A percentile compares a stretch with the other conserved stretches of the same genome.
Evolutionary conservation across 164 flowering plant species (phyloP).

Genomic region (Tetrastigma voinierianum): DNA sequence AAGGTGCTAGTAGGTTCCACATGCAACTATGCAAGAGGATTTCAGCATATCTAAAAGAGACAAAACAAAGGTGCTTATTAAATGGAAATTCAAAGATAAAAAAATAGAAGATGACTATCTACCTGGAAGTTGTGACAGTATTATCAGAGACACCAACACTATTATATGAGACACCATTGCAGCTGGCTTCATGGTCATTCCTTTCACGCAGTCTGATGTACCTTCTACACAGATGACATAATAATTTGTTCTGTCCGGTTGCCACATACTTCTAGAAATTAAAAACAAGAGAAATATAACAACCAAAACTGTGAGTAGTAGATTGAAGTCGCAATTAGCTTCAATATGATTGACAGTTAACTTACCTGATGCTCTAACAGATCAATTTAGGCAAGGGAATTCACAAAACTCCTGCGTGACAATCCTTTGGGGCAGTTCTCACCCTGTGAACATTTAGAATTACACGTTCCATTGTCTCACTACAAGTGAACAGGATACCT

Average conservation of each 20-base stretch:
- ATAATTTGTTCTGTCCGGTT: constrained; percentile 92
- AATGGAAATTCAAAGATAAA: background rate
- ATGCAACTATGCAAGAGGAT: background rate
- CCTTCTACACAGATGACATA: constrained; percentile 65
- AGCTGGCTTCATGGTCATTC: constrained; percentile 59
- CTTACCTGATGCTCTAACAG: constrained; percentile 86
- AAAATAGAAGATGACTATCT: constrained; percentile 2
- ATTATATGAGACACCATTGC: constrained; percentile 34
- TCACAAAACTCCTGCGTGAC: constrained; percentile 92
- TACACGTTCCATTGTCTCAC: constrained; percentile 79
- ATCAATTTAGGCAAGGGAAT: constrained; percentile 86
- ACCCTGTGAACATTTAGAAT: constrained; percentile 70
- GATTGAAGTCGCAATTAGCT: background rate
- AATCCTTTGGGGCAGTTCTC: constrained; percentile 87
- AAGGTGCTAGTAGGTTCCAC: background rate
- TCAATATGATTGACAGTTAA: constrained; percentile 2
- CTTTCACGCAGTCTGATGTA: constrained; percentile 78
- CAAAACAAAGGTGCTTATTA: too few species aligned
- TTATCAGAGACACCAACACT: constrained; percentile 15
- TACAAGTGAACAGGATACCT: constrained; percentile 91
- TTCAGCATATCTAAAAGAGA: too few species aligned
- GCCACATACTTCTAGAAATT: constrained; percentile 78
- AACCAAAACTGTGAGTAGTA: background rate
- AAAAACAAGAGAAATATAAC: background rate
- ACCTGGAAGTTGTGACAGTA: constrained; percentile 72